These are phyloP conservation scores for Leccinum variicolor DNA, from an alignment of 768 basidiomycete species.

Conservation along the genomic window DNA sequence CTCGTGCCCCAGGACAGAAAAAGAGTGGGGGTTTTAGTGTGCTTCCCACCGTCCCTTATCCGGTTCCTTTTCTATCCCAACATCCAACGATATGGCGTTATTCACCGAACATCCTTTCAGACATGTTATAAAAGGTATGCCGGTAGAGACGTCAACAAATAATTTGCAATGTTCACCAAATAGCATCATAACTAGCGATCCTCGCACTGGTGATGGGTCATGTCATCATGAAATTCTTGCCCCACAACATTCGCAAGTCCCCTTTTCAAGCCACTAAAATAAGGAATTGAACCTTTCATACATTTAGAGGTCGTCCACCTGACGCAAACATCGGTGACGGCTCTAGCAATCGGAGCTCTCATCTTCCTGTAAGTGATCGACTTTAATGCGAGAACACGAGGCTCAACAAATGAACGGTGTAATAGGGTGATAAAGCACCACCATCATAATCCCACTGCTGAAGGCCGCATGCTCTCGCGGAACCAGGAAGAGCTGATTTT, in stretches of 20 bases:
- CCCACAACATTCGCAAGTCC: constrained; percentile 32
- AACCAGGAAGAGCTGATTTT: constrained; percentile 72
- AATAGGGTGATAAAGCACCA: constrained; percentile 68
- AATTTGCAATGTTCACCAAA: constrained; percentile 9
- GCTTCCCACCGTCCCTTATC: constrained; percentile 28
- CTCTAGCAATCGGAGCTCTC: constrained; percentile 61
- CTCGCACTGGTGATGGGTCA: constrained; percentile 49
- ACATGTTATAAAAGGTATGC: constrained; percentile 31
- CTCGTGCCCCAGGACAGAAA: constrained; percentile 28
- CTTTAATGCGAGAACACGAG: not conserved
- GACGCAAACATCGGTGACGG: constrained; percentile 72
- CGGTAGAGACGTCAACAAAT: not conserved
- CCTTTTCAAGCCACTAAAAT: constrained; percentile 1
- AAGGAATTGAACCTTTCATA: constrained; percentile 11
- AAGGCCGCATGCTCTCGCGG: constrained; percentile 55
- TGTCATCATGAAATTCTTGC: constrained; percentile 47
- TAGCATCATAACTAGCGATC: constrained; percentile 35
- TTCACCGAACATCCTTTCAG: constrained; percentile 33
- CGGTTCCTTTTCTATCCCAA: constrained; percentile 13
- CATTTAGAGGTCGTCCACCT: constrained; percentile 56
- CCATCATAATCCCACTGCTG: constrained; percentile 42
- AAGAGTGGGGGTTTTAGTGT: constrained; percentile 10
- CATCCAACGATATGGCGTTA: constrained; percentile 25
- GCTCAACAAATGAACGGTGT: not conserved
- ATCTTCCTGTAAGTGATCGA: constrained; percentile 55